Evolutionary conservation across 805 yeast species (phyloP).

Genomic region (Metschnikowia koreensis): DNA sequence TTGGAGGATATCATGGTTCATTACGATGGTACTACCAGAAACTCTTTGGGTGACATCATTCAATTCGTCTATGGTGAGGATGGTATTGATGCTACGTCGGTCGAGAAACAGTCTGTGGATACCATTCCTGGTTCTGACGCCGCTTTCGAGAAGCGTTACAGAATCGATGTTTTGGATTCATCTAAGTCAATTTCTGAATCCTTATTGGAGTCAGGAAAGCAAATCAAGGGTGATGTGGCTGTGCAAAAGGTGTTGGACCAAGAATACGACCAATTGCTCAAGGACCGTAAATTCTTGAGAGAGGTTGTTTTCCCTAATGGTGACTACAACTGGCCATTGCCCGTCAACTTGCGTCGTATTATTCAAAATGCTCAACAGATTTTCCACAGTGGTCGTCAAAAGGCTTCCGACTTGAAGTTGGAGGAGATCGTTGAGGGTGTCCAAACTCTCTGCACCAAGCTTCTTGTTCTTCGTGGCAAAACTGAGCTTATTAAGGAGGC

Average conservation of each 20-base stretch:
- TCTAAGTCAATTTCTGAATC: slow-evolving; percentile 63
- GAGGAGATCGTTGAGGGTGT: slow-evolving; percentile 77
- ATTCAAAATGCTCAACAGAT: slow-evolving; percentile 96
- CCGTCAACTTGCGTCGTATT: slow-evolving; percentile 94
- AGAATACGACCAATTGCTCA: slow-evolving; percentile 74
- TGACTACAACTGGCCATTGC: slow-evolving; percentile 96
- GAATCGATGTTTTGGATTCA: slow-evolving; percentile 79
- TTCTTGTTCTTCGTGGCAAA: slow-evolving; percentile 80
- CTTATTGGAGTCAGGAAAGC: slow-evolving; percentile 83
- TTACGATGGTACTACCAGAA: slow-evolving; percentile 97
- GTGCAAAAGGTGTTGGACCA: slow-evolving; percentile 77
- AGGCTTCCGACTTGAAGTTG: slow-evolving; percentile 86
- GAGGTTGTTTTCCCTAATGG: slow-evolving; percentile 83
- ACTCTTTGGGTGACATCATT: slow-evolving; percentile 92
- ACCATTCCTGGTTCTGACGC: slow-evolving; percentile 91
- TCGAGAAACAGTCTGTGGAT: slow-evolving; percentile 93
- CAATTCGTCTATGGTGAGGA: slow-evolving; percentile 99
- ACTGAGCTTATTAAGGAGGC: slow-evolving; percentile 75
- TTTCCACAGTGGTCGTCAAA: slow-evolving; percentile 87
- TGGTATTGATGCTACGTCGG: slow-evolving; percentile 97
- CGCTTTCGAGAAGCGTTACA: slow-evolving; percentile 78
- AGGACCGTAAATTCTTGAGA: slow-evolving; percentile 80
- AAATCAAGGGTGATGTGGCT: slow-evolving; percentile 84
- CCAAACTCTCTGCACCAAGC: slow-evolving; percentile 58
- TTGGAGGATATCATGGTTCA: slow-evolving; percentile 97